These are phyloP conservation scores for Carpinus fangiana DNA, from an alignment of 306 rosid species.

Conservation along the genomic window DNA sequence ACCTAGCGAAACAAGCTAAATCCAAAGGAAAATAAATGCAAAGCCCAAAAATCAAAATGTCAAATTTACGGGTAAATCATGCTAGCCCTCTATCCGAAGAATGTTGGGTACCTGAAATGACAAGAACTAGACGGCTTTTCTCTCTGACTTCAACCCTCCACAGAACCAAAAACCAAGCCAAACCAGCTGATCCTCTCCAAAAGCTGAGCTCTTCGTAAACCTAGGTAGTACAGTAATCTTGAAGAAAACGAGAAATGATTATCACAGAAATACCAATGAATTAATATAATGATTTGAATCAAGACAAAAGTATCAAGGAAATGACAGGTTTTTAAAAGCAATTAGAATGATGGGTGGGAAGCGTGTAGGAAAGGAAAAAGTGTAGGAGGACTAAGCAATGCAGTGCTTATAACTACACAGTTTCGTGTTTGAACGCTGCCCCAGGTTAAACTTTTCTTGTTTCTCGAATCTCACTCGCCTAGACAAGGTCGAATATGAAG, in stretches of 20 bases:
- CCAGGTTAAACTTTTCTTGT: too few species aligned
- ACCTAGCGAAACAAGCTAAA: background rate
- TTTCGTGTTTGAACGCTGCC: background rate
- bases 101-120: conserved; percentile 39
- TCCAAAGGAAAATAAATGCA: background rate
- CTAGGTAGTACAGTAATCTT: conserved; percentile 4
- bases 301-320: background rate
- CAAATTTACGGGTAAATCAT: background rate
- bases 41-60: background rate
- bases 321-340: background rate
- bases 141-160: conserved; percentile 21
- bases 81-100: background rate
- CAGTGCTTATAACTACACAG: too few species aligned
- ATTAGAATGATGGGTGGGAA: background rate
- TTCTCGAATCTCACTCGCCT: too few species aligned
- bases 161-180: conserved; percentile 31
- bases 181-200: background rate
- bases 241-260: background rate
- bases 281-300: conserved; percentile 5
- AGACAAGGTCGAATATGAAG: too few species aligned
- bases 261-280: background rate
- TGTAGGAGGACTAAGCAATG: background rate
- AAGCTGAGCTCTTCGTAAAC: conserved; percentile 18
- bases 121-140: conserved; percentile 12
- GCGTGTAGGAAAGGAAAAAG: background rate